phyloP scores from a whole-genome alignment of 2,329 filamentous ascomycete species.

The Calonectria pseudoturangicola region DNA sequence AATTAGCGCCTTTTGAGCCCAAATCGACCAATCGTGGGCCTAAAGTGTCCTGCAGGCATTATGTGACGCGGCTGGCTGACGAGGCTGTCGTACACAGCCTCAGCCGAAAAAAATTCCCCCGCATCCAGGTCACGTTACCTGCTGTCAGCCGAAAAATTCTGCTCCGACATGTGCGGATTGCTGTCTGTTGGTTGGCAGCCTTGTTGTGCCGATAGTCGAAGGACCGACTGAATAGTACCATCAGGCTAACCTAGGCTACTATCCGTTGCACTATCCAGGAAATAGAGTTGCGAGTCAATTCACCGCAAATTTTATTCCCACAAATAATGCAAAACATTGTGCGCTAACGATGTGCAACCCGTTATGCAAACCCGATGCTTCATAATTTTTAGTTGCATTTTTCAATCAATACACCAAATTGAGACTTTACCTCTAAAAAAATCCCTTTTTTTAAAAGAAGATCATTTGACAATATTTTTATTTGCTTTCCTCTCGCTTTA shows the following conservation, averaged over 20 bases:
- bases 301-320: background rate
- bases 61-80: slow-evolving; percentile 22
- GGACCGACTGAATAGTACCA: slow-evolving; percentile 1
- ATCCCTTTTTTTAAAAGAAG: no score
- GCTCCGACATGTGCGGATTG: background rate
- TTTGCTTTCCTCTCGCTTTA: no score
- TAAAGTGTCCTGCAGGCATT: slow-evolving; percentile 20
- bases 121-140: slow-evolving; percentile 17
- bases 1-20: slow-evolving; percentile 8
- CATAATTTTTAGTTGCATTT: background rate
- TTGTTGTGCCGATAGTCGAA: background rate
- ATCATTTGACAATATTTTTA: no score
- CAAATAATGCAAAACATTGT: background rate
- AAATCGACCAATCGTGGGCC: slow-evolving; percentile 15
- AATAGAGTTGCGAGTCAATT: background rate
- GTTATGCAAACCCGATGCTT: background rate
- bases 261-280: background rate
- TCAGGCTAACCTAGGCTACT: slow-evolving; percentile 18
- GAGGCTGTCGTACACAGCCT: slow-evolving; percentile 20
- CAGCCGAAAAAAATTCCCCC: slow-evolving; percentile 23
- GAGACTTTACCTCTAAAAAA: no score
- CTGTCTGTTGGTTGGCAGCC: slow-evolving; percentile 6
- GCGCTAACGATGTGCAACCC: background rate
- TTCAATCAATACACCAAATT: no score
- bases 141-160: slow-evolving; percentile 10